phyloP scores from a whole-genome alignment of 208 protist genomes.

The Phytomonas sp. region DNA sequence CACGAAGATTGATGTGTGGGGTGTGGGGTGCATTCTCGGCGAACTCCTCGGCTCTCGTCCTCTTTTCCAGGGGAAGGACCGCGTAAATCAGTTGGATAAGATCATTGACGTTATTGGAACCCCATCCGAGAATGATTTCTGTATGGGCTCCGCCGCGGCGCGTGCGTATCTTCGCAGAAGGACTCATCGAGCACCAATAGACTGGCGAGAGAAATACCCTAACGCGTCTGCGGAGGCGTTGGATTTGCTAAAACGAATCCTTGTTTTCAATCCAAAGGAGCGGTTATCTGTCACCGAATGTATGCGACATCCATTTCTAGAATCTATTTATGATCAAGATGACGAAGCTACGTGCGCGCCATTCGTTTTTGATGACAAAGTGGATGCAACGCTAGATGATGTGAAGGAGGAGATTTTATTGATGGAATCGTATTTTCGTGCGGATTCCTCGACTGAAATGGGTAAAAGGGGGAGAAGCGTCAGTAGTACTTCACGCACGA shows the following conservation, averaged over 20 bases:
- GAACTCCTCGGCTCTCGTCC: constrained; percentile 82
- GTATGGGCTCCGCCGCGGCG: constrained; percentile 68
- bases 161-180: constrained; percentile 88
- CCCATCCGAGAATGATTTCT: constrained; percentile 50
- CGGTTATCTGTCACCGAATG: constrained; percentile 88
- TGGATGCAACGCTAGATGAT: constrained; percentile 62
- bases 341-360: constrained; percentile 50
- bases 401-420: constrained; percentile 82
- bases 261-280: constrained; percentile 89
- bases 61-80: constrained; percentile 85
- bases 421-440: constrained; percentile 71
- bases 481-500: constrained; percentile 15
- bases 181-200: constrained; percentile 19
- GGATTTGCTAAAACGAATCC: constrained; percentile 88
- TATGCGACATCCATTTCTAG: constrained; percentile 84
- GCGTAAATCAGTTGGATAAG: constrained; percentile 87
- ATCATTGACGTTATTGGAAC: constrained; percentile 91
- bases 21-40: constrained; percentile 84
- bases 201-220: constrained; percentile 75
- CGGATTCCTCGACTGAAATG: constrained; percentile 25
- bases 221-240: constrained; percentile 68
- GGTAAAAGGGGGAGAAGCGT: constrained; percentile 14
- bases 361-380: constrained; percentile 80
- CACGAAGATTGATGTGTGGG: constrained; percentile 88
- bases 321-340: constrained; percentile 73